phyloP scores from a whole-genome alignment of 2,329 filamentous ascomycete genomes.

The Sclerotiophoma versabilis region DNA sequence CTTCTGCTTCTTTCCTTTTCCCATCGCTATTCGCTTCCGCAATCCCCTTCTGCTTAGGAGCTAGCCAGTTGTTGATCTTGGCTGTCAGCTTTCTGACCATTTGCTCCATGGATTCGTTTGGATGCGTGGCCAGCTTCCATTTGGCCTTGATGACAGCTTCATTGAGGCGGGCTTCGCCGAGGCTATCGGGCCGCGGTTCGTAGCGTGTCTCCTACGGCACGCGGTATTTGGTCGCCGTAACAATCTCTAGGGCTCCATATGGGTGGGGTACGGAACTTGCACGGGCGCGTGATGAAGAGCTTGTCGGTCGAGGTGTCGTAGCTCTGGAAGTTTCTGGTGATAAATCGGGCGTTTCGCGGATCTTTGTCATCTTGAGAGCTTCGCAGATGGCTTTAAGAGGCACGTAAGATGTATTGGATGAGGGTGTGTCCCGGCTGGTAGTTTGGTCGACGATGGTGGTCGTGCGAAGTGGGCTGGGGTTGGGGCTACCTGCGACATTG shows the following conservation, averaged over 20 bases:
- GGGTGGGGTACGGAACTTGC: background rate
- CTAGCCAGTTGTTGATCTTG: background rate
- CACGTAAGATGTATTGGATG: background rate
- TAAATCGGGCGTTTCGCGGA: background rate
- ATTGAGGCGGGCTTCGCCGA: background rate
- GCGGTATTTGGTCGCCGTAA: background rate
- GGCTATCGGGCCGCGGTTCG: background rate
- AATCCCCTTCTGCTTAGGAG: background rate
- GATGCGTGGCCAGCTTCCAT: background rate
- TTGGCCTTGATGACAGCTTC: background rate
- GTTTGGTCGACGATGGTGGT: background rate
- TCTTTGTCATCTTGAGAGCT: slow-evolving; percentile 2
- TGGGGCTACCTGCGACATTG: background rate
- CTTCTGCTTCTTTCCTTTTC: background rate
- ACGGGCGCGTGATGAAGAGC: background rate
- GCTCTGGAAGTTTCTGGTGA: background rate
- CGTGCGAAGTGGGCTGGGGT: background rate
- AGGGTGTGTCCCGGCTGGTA: background rate
- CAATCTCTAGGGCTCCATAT: background rate
- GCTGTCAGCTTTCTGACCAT: background rate
- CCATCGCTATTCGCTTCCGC: background rate
- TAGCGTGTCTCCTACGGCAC: slow-evolving; percentile 7
- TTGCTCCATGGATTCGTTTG: background rate
- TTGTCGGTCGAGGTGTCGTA: background rate
- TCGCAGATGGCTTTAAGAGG: background rate